Evolutionary conservation across 2,329 filamentous ascomycete genomes (phyloP), one percentile per base, ranked within the genome.

Genomic region (Ilyonectria mors-panacis): DNA sequence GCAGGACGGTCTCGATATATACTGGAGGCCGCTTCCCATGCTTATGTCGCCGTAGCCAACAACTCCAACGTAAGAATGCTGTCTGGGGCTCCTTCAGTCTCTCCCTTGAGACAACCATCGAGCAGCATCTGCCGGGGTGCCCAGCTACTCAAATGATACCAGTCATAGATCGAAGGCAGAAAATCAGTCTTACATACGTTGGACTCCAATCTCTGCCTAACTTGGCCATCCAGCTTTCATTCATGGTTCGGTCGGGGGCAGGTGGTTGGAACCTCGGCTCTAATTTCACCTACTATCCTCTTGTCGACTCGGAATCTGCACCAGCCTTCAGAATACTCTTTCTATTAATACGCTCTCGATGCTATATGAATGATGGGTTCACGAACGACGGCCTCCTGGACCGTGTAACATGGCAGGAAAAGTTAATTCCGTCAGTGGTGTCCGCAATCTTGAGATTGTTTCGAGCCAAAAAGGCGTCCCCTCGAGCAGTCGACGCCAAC

Each of bases 101-200:
- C 39, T 56, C 53, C 35, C 21, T 56, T 15, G 33, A 56, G 4
- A 26, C n/a, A 23, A 19, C 53, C 33, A 56, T 15, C 33, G 53
- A 56, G 53, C 15, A 56, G 53, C 53, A 56, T 56, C 35, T 56
- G 13, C 53, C 53, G 19, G 53, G 33, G 39, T 56, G 53, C 19
- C 53, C 53, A 42, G 53, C 53, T 56, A 19, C 13, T 56, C 15
- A 56, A 56, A 17, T 42, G 39, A 39, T 42, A 10, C 13, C 15
- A 37, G 35, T n/a, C 53, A 56, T 15, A 39, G 35, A 39, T 37
- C 15, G 53, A 37, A 56, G 35, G 13, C 53, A 42, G 53, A 35
- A 35, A 35, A 7, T 35, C 33, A 35, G 6, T 35, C 10, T 35
- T 10, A 56, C 53, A 17, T 56, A 56, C 35, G 39, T 30, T 42